Base-by-base conservation (phyloP, 2,329 filamentous ascomycete species). In the Karstenula rhodostoma region DNA sequence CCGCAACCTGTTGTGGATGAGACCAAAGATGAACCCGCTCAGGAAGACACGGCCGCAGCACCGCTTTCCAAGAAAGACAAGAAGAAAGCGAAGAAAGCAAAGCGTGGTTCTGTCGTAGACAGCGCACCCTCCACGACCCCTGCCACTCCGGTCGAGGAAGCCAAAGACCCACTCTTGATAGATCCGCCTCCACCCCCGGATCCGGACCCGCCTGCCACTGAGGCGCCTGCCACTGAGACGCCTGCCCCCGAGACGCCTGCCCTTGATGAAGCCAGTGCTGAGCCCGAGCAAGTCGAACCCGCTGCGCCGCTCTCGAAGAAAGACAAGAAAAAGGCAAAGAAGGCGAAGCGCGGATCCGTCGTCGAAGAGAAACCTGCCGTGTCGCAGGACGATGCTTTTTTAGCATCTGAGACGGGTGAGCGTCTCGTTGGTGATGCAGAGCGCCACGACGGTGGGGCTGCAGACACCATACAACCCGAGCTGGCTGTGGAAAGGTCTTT, bases 321-420 rank as follows among this genome's bases (percentile, higher is more conserved):
- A 50, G 68, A 65, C 10, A 70, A 66, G 56, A 71, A 71, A 55
- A 70, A 69, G 42, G 66, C 62, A 2, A 68, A 70, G 60, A 71
- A 70, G 49, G 57, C 57, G 13, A 69, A 69, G 48, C 64, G 58
- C 50, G 62, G 46, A 23, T 61, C 62, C 15, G 25, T 57, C 4
- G 42, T 55, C 0, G 59, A 67, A 13, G 35, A 22, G 15, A 19
- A 55, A 37, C 25, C 33, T 50, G 59, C 50, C 43, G 29, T 52
- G 42, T 37, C 23, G 46, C 35, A 54, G 44, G 55, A 47, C 25
- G 69, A 62, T 67, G 59, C 71, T 72, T 71, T 72, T 72, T 72
- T 72, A 73, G 71, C 69, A 63, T 59, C 66, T 69, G 71, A 73
- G 71, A 67, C 70, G 71, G 62, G 69, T 71, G 68, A 70, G 52